Conservation (phyloP, 441 rosid species). For the Viola pubescens region DNA sequence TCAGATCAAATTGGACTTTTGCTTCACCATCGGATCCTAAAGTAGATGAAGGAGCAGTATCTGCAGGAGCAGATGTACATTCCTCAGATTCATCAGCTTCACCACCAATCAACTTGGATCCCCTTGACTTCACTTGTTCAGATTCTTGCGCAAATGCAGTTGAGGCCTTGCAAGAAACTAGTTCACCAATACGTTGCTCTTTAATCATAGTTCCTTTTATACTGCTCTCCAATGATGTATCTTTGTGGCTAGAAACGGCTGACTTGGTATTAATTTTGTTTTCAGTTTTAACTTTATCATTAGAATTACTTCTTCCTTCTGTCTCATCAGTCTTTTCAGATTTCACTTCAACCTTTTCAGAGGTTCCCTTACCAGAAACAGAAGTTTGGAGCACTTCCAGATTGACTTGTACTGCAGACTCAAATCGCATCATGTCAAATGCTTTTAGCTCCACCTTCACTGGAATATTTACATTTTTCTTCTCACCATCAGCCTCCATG, state of each 20-base stretch:
- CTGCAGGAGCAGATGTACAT: conserved; percentile 31
- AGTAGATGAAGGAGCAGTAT: conserved; percentile 24
- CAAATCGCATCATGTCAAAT: conserved; percentile 18
- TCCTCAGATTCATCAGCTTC: conserved; percentile 51
- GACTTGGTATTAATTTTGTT: conserved; percentile 25
- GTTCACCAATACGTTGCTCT: conserved; percentile 18
- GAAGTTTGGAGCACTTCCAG: conserved; percentile 23
- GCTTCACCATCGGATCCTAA: conserved; percentile 39
- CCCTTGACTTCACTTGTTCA: conserved; percentile 30
- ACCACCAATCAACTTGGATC: conserved; percentile 23
- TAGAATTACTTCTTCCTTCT: conserved; percentile 17
- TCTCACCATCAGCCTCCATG: conserved; percentile 22
- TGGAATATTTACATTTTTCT: conserved; percentile 21
- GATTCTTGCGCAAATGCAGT: conserved; percentile 20
- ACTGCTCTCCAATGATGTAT: conserved; percentile 27
- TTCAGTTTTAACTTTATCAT: conserved; percentile 23
- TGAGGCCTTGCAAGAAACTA: conserved; percentile 23
- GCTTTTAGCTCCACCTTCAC: conserved; percentile 28
- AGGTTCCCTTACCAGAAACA: conserved; percentile 22
- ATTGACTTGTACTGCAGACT: conserved; percentile 20
- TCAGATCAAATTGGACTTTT: conserved; percentile 74
- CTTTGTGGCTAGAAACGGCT: conserved; percentile 23
- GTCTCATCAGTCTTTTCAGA: conserved; percentile 29
- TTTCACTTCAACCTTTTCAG: conserved; percentile 28
- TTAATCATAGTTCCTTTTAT: conserved; percentile 20